Percentiles rank a stretch among this genome's conserved stretches.
These are phyloP conservation scores for Xylaria multiplex DNA, from an alignment of 2,329 filamentous ascomycete genomes.

Conservation along the genomic window DNA sequence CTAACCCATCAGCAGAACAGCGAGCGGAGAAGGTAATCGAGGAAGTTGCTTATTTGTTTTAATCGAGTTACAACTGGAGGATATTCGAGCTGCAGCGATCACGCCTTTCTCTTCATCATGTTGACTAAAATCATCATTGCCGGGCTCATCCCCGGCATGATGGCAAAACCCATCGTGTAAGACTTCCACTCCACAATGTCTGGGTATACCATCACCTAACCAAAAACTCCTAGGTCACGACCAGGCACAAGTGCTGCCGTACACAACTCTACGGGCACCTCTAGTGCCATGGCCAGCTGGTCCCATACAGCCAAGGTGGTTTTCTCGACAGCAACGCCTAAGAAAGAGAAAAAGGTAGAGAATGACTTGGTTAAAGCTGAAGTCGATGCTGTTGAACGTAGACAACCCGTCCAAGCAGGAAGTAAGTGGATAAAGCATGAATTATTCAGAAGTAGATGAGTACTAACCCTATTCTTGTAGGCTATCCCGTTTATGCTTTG, in stretches of 20 bases:
- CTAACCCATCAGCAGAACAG: conserved; percentile 10
- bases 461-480: not conserved
- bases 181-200: not conserved
- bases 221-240: not conserved
- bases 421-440: not conserved
- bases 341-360: not conserved
- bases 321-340: conserved; percentile 8
- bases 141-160: conserved; percentile 44
- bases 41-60: conserved; percentile 10
- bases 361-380: too few species aligned
- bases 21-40: conserved; percentile 8
- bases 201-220: not conserved
- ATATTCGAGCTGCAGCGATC: conserved; percentile 16
- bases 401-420: not conserved
- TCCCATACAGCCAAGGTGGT: not conserved
- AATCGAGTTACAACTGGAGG: conserved; percentile 16
- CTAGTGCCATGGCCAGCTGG: too few species aligned
- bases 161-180: conserved; percentile 45
- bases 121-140: conserved; percentile 44
- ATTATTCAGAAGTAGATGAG: not conserved
- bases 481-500: not conserved
- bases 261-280: too few species aligned
- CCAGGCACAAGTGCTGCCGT: too few species aligned
- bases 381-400: too few species aligned
- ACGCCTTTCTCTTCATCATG: conserved; percentile 40